These are phyloP conservation scores for Intubia oerlemansii DNA, from an alignment of 2,329 filamentous ascomycete genomes.

Conservation along the genomic window DNA sequence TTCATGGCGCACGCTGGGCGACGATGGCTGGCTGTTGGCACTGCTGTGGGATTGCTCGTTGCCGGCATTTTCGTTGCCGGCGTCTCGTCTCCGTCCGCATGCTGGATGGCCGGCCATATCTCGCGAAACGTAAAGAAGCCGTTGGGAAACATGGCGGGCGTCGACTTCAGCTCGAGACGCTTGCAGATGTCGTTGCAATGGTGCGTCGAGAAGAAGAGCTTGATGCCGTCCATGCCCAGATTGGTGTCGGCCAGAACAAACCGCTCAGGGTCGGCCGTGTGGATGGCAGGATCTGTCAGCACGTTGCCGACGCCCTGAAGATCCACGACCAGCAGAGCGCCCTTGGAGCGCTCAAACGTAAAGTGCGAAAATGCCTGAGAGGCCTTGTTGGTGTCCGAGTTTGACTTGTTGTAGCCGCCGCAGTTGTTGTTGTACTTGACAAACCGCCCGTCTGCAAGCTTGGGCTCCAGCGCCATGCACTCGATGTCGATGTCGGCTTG, in stretches of 20 bases:
- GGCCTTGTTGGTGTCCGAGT: conserved; percentile 12
- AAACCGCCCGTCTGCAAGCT: conserved; percentile 15
- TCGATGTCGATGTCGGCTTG: too few species aligned
- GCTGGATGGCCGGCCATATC: conserved; percentile 12
- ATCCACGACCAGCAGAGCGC: conserved; percentile 15
- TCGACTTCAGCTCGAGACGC: conserved; percentile 12
- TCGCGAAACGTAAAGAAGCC: conserved; percentile 11
- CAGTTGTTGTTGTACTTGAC: conserved; percentile 19
- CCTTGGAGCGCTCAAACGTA: conserved; percentile 18
- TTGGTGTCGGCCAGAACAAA: conserved; percentile 16
- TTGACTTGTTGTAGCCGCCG: conserved; percentile 9
- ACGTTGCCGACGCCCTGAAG: conserved; percentile 16
- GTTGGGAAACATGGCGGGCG: conserved; percentile 7
- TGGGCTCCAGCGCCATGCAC: conserved; percentile 13
- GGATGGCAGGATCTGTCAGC: conserved; percentile 15
- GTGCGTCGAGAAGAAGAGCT: conserved; percentile 17
- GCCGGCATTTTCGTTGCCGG: conserved; percentile 3
- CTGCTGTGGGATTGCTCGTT: too few species aligned
- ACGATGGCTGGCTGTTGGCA: background rate
- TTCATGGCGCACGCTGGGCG: background rate
- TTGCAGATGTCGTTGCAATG: conserved; percentile 14
- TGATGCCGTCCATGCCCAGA: conserved; percentile 15
- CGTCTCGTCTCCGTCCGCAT: conserved; percentile 5
- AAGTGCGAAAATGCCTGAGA: conserved; percentile 20
- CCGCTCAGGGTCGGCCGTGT: conserved; percentile 13